phyloP scores from a whole-genome alignment of 2,329 filamentous ascomycete species.

The Ascochyta rabiei region DNA sequence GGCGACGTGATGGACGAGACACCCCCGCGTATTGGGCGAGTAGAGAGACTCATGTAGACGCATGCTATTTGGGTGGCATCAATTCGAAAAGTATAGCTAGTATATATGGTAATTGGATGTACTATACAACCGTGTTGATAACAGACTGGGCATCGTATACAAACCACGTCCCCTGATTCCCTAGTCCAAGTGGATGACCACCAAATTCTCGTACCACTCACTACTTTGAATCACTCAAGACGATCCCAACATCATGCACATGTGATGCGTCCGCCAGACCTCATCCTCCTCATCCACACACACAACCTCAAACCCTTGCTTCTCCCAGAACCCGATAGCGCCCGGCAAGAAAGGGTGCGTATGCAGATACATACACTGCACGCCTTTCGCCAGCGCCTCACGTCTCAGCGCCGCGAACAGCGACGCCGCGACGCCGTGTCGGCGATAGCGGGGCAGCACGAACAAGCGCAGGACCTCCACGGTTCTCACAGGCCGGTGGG shows the following conservation, averaged over 20 bases:
- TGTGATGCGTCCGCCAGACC: constrained; percentile 23
- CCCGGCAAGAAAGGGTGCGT: constrained; percentile 25
- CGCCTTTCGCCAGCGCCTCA: constrained; percentile 2
- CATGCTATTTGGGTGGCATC: neutral
- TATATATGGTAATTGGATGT: neutral
- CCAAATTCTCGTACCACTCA: no score
- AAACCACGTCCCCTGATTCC: no score
- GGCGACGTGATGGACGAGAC: constrained; percentile 45
- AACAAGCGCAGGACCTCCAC: constrained; percentile 24
- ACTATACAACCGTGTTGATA: neutral
- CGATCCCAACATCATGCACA: constrained; percentile 11
- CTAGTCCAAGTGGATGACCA: no score
- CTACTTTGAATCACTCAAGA: neutral
- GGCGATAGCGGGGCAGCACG: constrained; percentile 15
- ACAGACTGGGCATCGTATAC: no score
- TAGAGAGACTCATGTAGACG: constrained; percentile 33
- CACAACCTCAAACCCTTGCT: constrained; percentile 16
- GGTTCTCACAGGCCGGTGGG: neutral
- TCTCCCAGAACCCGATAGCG: constrained; percentile 26
- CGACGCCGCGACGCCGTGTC: constrained; percentile 16
- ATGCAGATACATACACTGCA: constrained; percentile 24
- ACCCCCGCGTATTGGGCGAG: constrained; percentile 42
- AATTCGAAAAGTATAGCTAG: neutral
- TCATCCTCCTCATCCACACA: constrained; percentile 16
- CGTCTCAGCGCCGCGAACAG: constrained; percentile 10